A percentile compares a stretch with the other conserved stretches of the same genome.
Conservation (phyloP, 306 rosid genomes). For the Lablab purpureus region DNA sequence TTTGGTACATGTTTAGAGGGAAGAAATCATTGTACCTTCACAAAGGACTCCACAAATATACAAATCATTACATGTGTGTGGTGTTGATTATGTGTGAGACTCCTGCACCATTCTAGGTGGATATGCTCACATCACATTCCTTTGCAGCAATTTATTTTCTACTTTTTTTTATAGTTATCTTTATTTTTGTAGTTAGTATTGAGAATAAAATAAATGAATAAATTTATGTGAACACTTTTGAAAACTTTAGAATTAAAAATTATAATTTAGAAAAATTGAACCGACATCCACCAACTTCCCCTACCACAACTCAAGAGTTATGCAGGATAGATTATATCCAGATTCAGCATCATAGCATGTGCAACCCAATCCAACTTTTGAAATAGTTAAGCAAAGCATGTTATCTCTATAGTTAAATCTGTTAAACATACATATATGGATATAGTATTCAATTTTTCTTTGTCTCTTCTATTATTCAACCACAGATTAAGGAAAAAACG, state of each 20-base stretch:
- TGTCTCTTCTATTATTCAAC: no score
- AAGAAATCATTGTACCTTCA: neutral
- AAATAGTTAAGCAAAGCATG: neutral
- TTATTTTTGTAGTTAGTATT: no score
- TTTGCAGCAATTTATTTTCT: neutral
- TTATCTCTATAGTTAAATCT: neutral
- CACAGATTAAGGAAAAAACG: no score
- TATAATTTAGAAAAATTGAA: neutral
- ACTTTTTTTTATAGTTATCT: neutral
- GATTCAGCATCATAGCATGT: neutral
- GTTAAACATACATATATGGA: no score
- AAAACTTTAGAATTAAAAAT: neutral
- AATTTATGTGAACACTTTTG: no score
- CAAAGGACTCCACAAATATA: neutral
- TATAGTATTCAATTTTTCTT: no score
- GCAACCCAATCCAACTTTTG: neutral
- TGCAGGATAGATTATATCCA: neutral
- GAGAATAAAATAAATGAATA: no score
- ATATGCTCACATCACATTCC: neutral
- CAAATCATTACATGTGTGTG: neutral
- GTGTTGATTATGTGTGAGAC: neutral
- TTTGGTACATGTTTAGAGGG: neutral
- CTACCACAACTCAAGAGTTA: neutral
- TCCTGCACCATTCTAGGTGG: neutral
- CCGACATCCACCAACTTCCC: neutral